Evolutionary conservation across 2,329 filamentous ascomycete genomes (phyloP).

Genomic region (Cytospora chrysosperma): DNA sequence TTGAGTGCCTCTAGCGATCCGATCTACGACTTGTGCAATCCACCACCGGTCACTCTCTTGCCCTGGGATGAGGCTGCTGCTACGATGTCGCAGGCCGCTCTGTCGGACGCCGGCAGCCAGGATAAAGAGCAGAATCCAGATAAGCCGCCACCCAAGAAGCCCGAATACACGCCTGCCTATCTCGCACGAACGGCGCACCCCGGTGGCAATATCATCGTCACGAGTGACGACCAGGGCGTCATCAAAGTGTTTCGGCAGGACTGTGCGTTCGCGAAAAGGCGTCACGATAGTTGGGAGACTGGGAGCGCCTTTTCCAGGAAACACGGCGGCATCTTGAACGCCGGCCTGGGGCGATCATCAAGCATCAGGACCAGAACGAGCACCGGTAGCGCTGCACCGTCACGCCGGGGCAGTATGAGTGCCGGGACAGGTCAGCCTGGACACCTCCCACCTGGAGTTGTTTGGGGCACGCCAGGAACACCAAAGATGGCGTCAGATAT

Average conservation of each 20-base stretch:
- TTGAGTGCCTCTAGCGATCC: slow-evolving; percentile 83
- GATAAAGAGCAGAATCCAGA: slow-evolving; percentile 14
- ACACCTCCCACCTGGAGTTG: slow-evolving; percentile 34
- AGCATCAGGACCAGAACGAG: slow-evolving; percentile 57
- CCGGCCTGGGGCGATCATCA: slow-evolving; percentile 56
- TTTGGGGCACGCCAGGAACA: slow-evolving; percentile 29
- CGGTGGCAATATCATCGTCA: slow-evolving; percentile 87
- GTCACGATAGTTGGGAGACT: slow-evolving; percentile 74
- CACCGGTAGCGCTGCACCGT: slow-evolving; percentile 47
- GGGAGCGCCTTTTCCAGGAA: slow-evolving; percentile 73
- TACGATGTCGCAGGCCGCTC: slow-evolving; percentile 36
- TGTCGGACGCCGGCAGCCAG: slow-evolving; percentile 19
- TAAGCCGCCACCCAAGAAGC: slow-evolving; percentile 37
- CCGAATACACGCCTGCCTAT: slow-evolving; percentile 74
- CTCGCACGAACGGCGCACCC: slow-evolving; percentile 71
- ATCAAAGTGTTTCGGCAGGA: slow-evolving; percentile 97
- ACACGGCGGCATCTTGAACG: slow-evolving; percentile 53
- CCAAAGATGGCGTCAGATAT: slow-evolving; percentile 59
- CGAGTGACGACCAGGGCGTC: slow-evolving; percentile 80
- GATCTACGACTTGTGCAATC: slow-evolving; percentile 95
- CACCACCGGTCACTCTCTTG: slow-evolving; percentile 80
- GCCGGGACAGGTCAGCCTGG: slow-evolving; percentile 26
- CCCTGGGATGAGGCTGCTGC: slow-evolving; percentile 62
- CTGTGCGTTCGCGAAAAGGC: slow-evolving; percentile 79
- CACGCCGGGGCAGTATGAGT: slow-evolving; percentile 54